These are phyloP conservation scores for Bondarzewia mesenterica DNA, from an alignment of 1,284 basidiomycete species.

Conservation along the genomic window DNA sequence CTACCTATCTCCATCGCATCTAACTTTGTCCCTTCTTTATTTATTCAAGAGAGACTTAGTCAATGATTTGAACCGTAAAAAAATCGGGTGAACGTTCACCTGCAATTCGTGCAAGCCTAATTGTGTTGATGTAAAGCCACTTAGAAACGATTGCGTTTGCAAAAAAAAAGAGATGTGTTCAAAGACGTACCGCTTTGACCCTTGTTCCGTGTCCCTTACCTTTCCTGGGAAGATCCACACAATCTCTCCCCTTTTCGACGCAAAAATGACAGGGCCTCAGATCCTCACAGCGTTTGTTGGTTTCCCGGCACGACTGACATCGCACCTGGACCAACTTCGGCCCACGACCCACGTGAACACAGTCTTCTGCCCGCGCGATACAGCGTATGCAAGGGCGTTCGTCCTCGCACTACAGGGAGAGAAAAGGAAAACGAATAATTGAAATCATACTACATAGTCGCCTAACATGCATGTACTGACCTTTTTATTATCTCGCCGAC, in stretches of 20 bases:
- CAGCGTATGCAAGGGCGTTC: conserved; percentile 51
- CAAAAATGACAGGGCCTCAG: conserved; percentile 45
- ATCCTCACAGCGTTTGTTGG: conserved; percentile 50
- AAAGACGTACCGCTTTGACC: conserved; percentile 39
- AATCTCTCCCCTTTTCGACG: conserved; percentile 33
- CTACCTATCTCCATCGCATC: conserved; percentile 46
- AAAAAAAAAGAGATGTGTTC: too few species aligned
- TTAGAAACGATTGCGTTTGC: too few species aligned
- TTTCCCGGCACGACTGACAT: conserved; percentile 45
- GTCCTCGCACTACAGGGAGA: conserved; percentile 37
- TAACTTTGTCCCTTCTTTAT: conserved; percentile 46
- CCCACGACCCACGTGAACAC: conserved; percentile 43
- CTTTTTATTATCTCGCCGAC: conserved; percentile 56
- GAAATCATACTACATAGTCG: neutral
- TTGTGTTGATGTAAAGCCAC: neutral
- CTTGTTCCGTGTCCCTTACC: conserved; percentile 47
- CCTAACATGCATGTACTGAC: conserved; percentile 18
- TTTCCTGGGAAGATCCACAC: conserved; percentile 39
- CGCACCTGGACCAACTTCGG: conserved; percentile 48
- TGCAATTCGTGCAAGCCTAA: conserved; percentile 50
- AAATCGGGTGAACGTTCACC: conserved; percentile 25
- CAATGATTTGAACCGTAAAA: neutral
- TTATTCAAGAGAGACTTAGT: neutral
- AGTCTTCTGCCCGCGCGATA: conserved; percentile 41
- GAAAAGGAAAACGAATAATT: conserved; percentile 2